A percentile compares a stretch with the other conserved stretches of the same genome.
phyloP scores from a whole-genome alignment of 2,329 filamentous ascomycete species.

The Lasiodiplodia citricola region DNA sequence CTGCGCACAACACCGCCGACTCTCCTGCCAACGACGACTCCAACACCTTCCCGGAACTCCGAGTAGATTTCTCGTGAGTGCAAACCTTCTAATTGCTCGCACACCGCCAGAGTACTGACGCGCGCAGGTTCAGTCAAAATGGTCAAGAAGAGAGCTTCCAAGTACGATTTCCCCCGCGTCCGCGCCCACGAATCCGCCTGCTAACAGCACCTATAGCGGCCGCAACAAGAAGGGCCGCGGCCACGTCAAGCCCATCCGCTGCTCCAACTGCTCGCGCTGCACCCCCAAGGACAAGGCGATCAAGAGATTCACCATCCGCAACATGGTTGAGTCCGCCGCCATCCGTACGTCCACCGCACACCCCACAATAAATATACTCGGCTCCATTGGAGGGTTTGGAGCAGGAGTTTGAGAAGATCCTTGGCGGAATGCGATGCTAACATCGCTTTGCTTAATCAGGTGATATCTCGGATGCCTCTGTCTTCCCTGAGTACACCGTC shows the following conservation, averaged over 20 bases:
- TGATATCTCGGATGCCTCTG: conserved; percentile 99
- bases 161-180: conserved; percentile 58
- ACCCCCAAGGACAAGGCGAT: conserved; percentile 99
- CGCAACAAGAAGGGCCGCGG: conserved; percentile 99
- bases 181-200: conserved; percentile 1
- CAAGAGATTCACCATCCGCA: conserved; percentile 99
- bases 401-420: conserved; percentile 27
- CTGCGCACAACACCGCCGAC: neutral
- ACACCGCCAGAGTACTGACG: conserved; percentile 31
- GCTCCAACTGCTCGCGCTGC: conserved; percentile 80
- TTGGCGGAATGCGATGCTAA: conserved; percentile 31
- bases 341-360: conserved; percentile 77
- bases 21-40: conserved; percentile 18
- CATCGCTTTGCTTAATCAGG: conserved; percentile 59
- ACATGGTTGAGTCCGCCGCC: conserved; percentile 99
- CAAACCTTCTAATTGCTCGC: neutral
- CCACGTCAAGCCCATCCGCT: conserved; percentile 99
- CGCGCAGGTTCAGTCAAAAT: conserved; percentile 62
- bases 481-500: conserved; percentile 98
- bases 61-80: conserved; percentile 17
- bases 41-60: neutral
- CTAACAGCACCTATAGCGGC: conserved; percentile 67
- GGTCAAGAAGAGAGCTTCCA: conserved; percentile 79
- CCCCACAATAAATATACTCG: conserved; percentile 8
- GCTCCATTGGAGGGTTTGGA: conserved; percentile 15